Evolutionary conservation across 2,329 filamentous ascomycete genomes (phyloP), one percentile per base, ranked within the genome.

Genomic region (Clonostachys sp.): DNA sequence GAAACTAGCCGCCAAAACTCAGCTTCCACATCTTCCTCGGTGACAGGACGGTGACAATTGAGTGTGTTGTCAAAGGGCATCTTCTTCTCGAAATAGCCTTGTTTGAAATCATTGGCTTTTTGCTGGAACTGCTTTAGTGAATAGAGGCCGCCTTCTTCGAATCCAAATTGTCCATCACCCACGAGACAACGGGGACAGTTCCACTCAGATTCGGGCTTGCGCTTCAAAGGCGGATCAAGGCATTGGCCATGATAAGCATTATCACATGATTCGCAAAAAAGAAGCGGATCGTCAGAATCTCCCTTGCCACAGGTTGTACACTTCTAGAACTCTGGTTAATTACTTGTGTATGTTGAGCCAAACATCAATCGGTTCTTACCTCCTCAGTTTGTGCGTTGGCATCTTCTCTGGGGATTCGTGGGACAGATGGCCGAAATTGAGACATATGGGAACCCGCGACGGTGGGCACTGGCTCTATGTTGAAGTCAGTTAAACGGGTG

Each of bases 401-500:
- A 48, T 83, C 78, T 48, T 82, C 80, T 47, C 79, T 73, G 17
- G 77, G 75, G 50, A 84, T 74, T 52, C 82, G 80, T 16, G 86
- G 89, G 14, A 85, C 84, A 24, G 87, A 85, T 48, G 92, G 89
- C 46, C 92, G 88, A 61, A 95, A 91, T 59, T 92, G 82, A 51
- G 89, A 94, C 91, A 97, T 97, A 69, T 97, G 91, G 45, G 92
- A 97, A 47, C 94, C 94, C 54, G 91, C 91, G 55, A 99, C 90
- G 34, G 89, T 96, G 41, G 92, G 90, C 35, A 85, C 80, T 41
- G 36, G 36, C 7, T 39, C 36, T 39, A 39, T 39, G 5, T n/a
- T 39, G 36, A 39, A 30, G 24, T 30, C 9, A 30, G 24, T 30
- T 9, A 30, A 30, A 8, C 9, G 24, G 24, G 24, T 30, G 24